Base-by-base conservation (phyloP, 805 yeast genomes). In the Brettanomyces nanus region DNA sequence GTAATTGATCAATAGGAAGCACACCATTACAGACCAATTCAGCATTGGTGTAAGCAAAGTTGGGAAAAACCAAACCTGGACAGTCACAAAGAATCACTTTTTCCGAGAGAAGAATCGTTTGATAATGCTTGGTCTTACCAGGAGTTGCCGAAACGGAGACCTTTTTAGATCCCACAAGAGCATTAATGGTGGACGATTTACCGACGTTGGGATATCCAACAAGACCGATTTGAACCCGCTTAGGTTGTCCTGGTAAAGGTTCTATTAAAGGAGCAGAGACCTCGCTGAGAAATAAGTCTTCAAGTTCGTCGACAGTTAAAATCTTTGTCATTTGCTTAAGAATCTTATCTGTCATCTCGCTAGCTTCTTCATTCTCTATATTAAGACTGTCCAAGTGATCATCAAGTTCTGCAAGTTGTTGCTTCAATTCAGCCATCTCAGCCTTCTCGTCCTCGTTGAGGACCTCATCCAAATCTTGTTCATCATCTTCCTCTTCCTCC, bases 81-180 rank as follows among this genome's bases (percentile, higher is more conserved):
- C 99, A 92, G 70, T 92, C 99, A 63, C 97, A 92, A 37, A 92
- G 68, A 48, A 87, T 71, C 2, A 92, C 92, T 27, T 81, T 71
- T 37, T 82, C 84, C 1, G 95, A 77, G 32, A 92, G 70, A 54
- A 77, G 75, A 44, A 92, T 89, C 1, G 99, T 92, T 67, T 92
- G 99, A 71, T 92, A 92, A 69, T 92, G 99, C 59, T 92, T 92
- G 11, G 99, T 92, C 59, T 92, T 92, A 66, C 99, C 99, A 11
- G 99, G 99, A 1, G 98, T 92, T 1, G 97, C 72, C 2, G 97
- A 90, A 28, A 92, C 99, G 2, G 97, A 87, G n/a, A 92, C 99
- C 59, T 85, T 89, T 56, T 92, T 92, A 15, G 97, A 78, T 11
- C 98, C 98, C 33, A 90, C 92, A 30, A 92, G 68, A 0, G 98